Conservation (phyloP, 441 rosid genomes). For the Brassica hybrid region DNA sequence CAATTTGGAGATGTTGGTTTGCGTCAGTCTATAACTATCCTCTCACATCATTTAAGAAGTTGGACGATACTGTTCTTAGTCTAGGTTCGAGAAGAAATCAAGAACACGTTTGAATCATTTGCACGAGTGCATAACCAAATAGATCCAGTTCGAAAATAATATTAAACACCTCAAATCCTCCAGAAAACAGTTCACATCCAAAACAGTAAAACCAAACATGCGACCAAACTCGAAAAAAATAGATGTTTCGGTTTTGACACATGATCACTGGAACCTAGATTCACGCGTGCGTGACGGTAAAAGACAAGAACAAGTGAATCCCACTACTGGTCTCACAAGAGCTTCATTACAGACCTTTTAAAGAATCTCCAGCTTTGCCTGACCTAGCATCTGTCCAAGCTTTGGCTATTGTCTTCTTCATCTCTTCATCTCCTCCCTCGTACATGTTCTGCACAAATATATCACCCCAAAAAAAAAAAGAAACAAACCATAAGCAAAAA, state of each 20-base stretch:
- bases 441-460: slow-evolving; percentile 75
- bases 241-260: background rate
- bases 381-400: slow-evolving; percentile 98
- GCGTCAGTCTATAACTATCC: too few species aligned
- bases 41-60: too few species aligned
- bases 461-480: background rate
- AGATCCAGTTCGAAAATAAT: background rate
- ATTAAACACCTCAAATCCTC: background rate
- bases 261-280: background rate
- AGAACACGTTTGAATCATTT: too few species aligned
- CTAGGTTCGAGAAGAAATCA: too few species aligned
- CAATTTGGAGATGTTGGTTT: too few species aligned
- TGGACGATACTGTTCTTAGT: too few species aligned
- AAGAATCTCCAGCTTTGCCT: slow-evolving; percentile 76
- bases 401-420: slow-evolving; percentile 93
- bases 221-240: background rate
- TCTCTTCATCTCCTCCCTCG: slow-evolving; percentile 91
- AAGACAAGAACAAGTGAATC: background rate
- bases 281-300: background rate
- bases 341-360: slow-evolving; percentile 49
- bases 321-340: slow-evolving; percentile 3
- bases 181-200: background rate
- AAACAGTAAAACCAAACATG: background rate
- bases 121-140: too few species aligned
- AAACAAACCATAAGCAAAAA: background rate